Evolutionary conservation across 257 asterid species (phyloP), one percentile per base, ranked within the genome.

Genomic region (Nicotiana obtusifolia): DNA sequence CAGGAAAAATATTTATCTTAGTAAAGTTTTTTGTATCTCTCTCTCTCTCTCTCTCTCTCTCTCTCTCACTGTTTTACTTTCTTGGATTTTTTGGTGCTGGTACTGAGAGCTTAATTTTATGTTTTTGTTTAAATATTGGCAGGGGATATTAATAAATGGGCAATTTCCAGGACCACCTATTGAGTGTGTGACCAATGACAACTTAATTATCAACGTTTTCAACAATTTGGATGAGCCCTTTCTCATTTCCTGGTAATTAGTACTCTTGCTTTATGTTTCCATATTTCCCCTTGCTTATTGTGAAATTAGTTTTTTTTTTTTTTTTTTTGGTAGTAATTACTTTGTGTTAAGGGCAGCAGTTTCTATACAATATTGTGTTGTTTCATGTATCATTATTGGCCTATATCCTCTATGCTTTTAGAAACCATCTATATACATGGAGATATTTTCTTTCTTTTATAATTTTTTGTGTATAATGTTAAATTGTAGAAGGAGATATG

Each of bases 101-200:
- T 26, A 26, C 68, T 26, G 4, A 64, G n/a, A 26, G 69, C 10
- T 64, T 64, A 8, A 5, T 26, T 26, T 11, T 26, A 19, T 24
- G 3, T 10, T 67, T 57, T 14, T 22, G 41, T 60, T 65, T 4
- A 53, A 75, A 73, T 26, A 41, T 41, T 77, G 69, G 49, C 86
- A 87, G 89, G 88, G 88, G 41, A 87, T 87, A 77, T 60, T 87
- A 76, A 87, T 87, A 84, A 87, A 84, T 71, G 68, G 88, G 60
- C 86, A 84, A 83, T 84, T 84, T 84, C 90, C 86, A 11, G 85
- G 85, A 16, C 84, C 88, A 35, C 37, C 64, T 15, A 87, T 83
- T 53, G 81, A 84, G 83, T 73, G 86, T 20, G 89, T 82, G 49
- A 86, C 87, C n/a, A 86, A 84, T 80, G 89, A 86, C 24, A 86